A percentile compares a stretch with the other conserved stretches of the same genome.
These are phyloP conservation scores for Cystobasidium pallidum DNA, from an alignment of 1,284 basidiomycete species.

Conservation along the genomic window DNA sequence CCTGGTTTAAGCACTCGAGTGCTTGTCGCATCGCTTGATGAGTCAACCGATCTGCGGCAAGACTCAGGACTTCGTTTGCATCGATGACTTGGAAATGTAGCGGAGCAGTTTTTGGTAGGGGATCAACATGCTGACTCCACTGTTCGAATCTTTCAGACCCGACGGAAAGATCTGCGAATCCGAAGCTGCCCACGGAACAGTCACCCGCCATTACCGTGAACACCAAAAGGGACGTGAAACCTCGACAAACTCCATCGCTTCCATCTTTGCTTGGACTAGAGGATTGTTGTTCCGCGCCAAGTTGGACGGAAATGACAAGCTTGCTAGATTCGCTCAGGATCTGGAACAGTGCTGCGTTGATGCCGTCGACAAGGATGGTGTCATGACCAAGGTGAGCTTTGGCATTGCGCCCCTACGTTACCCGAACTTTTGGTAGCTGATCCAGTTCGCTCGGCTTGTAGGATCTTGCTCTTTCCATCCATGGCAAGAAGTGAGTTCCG, in stretches of 20 bases:
- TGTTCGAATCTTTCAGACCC: conserved; percentile 65
- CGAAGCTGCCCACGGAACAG: conserved; percentile 71
- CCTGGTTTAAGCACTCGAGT: no score
- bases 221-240: conserved; percentile 88
- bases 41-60: no score
- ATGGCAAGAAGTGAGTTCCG: conserved; percentile 69
- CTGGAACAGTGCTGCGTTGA: conserved; percentile 89
- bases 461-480: conserved; percentile 91
- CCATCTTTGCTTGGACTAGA: conserved; percentile 98
- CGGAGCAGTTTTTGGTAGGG: no score
- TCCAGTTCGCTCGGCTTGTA: conserved; percentile 46
- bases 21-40: no score
- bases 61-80: background rate
- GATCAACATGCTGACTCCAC: background rate
- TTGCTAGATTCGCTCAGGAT: conserved; percentile 74
- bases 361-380: conserved; percentile 81
- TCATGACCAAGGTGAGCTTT: conserved; percentile 78
- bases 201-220: conserved; percentile 95
- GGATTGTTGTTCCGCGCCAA: conserved; percentile 91
- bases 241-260: conserved; percentile 94
- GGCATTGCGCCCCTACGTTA: background rate
- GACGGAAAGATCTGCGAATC: conserved; percentile 88
- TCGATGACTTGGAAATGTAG: no score
- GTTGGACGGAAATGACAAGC: conserved; percentile 78
- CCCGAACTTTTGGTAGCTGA: background rate